Conservation (phyloP, 2,329 filamentous ascomycete species). For the Xylaria sp. region DNA sequence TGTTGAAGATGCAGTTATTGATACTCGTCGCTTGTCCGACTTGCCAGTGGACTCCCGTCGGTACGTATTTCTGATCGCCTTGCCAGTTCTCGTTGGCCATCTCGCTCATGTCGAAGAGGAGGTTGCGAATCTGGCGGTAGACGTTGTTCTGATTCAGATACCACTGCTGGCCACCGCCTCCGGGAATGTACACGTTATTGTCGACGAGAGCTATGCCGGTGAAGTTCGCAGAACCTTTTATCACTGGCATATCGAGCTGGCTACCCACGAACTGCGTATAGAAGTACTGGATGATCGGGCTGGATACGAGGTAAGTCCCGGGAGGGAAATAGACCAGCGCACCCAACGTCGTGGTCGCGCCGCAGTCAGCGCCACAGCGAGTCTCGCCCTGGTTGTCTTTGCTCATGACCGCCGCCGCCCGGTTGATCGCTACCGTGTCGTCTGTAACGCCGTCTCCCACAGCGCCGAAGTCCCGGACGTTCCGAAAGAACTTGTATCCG, state of each 20-base stretch:
- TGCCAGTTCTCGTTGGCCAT: conserved; percentile 51
- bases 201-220: conserved; percentile 29
- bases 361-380: conserved; percentile 12
- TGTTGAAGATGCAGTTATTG: conserved; percentile 63
- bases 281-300: conserved; percentile 15
- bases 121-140: conserved; percentile 57
- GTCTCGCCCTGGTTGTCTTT: conserved; percentile 7
- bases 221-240: conserved; percentile 63
- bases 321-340: conserved; percentile 25
- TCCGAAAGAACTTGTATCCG: conserved; percentile 57
- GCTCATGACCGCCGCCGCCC: conserved; percentile 4
- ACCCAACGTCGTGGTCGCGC: conserved; percentile 6
- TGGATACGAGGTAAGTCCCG: conserved; percentile 21
- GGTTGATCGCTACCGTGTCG: conserved; percentile 14
- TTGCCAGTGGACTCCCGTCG: conserved; percentile 63
- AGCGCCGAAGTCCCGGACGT: conserved; percentile 56
- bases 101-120: conserved; percentile 58
- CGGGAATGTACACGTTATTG: conserved; percentile 9
- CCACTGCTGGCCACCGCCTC: conserved; percentile 41
- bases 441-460: conserved; percentile 32
- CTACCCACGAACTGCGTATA: conserved; percentile 48
- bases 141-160: conserved; percentile 61
- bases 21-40: conserved; percentile 57
- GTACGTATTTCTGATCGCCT: conserved; percentile 42
- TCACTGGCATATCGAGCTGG: conserved; percentile 57